phyloP scores from a whole-genome alignment of 257 asterid genomes.

The Echium plantagineum region DNA sequence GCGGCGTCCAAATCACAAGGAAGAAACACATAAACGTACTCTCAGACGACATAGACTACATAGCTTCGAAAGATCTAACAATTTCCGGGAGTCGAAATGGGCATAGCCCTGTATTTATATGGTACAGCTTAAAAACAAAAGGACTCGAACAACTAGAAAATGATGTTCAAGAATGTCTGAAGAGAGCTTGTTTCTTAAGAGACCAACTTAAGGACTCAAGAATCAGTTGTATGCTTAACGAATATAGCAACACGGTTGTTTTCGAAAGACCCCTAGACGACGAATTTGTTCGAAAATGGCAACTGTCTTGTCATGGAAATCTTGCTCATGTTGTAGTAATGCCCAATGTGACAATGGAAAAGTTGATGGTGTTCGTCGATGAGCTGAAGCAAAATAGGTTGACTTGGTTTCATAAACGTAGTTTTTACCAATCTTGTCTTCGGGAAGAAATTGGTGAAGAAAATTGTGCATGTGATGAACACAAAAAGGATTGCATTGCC shows the following conservation, averaged over 20 bases:
- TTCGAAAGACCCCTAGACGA: slow-evolving; percentile 79
- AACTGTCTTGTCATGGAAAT: slow-evolving; percentile 81
- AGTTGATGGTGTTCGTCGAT: slow-evolving; percentile 56
- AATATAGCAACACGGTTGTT: slow-evolving; percentile 87
- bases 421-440: slow-evolving; percentile 58
- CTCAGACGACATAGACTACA: slow-evolving; percentile 76
- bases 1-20: slow-evolving; percentile 86
- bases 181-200: slow-evolving; percentile 80
- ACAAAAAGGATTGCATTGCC: slow-evolving; percentile 9
- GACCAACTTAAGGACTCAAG: slow-evolving; percentile 65
- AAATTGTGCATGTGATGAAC: slow-evolving; percentile 35
- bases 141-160: slow-evolving; percentile 84
- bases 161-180: slow-evolving; percentile 85
- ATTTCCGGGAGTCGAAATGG: slow-evolving; percentile 98
- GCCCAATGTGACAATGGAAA: slow-evolving; percentile 69
- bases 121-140: slow-evolving; percentile 86
- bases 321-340: slow-evolving; percentile 85
- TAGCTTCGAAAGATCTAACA: slow-evolving; percentile 93
- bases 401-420: slow-evolving; percentile 48
- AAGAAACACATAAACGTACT: slow-evolving; percentile 56
- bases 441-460: slow-evolving; percentile 61
- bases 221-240: slow-evolving; percentile 80
- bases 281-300: slow-evolving; percentile 87
- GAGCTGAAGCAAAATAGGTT: slow-evolving; percentile 47
- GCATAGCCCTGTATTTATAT: slow-evolving; percentile 87